Conservation (phyloP, 2,329 filamentous ascomycete species). For the Hypoxylon sp. region DNA sequence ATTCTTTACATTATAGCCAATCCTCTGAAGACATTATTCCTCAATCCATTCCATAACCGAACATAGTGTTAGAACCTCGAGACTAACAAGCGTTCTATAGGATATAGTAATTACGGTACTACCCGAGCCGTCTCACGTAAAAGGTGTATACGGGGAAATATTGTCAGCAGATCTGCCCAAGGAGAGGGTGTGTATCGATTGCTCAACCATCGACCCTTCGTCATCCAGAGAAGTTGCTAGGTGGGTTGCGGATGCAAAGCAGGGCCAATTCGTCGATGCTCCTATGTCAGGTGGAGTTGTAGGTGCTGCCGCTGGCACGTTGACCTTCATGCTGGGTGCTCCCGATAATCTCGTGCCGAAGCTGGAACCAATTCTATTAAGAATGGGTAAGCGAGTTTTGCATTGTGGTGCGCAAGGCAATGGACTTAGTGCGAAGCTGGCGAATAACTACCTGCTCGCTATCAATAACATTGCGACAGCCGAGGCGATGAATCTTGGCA, state of each 20-base stretch:
- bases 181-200: slow-evolving; percentile 89
- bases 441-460: slow-evolving; percentile 96
- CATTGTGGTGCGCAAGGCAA: slow-evolving; percentile 88
- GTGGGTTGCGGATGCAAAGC: slow-evolving; percentile 70
- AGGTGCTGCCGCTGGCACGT: slow-evolving; percentile 84
- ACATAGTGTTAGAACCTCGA: not conserved
- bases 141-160: slow-evolving; percentile 82
- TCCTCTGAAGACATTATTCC: slow-evolving; percentile 69
- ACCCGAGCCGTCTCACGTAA: slow-evolving; percentile 89
- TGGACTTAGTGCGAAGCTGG: slow-evolving; percentile 90
- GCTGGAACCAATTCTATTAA: slow-evolving; percentile 75
- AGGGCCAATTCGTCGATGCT: slow-evolving; percentile 88
- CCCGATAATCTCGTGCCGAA: slow-evolving; percentile 69
- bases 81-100: slow-evolving; percentile 60
- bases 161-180: slow-evolving; percentile 65
- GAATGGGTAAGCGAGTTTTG: slow-evolving; percentile 88
- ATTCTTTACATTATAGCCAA: slow-evolving; percentile 73
- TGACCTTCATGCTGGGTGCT: slow-evolving; percentile 96
- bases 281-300: slow-evolving; percentile 98
- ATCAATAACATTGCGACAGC: slow-evolving; percentile 86
- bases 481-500: slow-evolving; percentile 75
- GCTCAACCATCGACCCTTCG: slow-evolving; percentile 93
- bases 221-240: slow-evolving; percentile 83
- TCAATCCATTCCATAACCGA: slow-evolving; percentile 20
- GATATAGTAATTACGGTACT: slow-evolving; percentile 89